Conservation (phyloP, 2,329 filamentous ascomycete species). For the Xylaria sp. region DNA sequence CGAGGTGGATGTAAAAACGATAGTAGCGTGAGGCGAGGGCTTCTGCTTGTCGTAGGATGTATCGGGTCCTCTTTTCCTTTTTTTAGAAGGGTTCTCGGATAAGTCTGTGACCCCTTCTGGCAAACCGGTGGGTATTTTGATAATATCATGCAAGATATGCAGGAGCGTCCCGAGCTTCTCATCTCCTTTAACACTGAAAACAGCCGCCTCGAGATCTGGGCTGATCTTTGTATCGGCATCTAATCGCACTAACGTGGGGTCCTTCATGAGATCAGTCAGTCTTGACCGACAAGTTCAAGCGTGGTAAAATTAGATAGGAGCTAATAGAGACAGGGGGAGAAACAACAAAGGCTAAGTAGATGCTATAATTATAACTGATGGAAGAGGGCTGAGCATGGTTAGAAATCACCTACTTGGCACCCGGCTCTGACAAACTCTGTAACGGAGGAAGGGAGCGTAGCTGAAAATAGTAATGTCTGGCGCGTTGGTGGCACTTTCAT, state of each 20-base stretch:
- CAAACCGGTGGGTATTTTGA: slow-evolving; percentile 82
- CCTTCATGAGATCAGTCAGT: slow-evolving; percentile 69
- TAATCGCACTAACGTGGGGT: slow-evolving; percentile 87
- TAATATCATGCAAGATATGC: slow-evolving; percentile 88
- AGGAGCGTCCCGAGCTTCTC: slow-evolving; percentile 95
- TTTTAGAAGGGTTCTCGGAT: slow-evolving; percentile 66
- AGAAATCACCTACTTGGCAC: slow-evolving; percentile 33
- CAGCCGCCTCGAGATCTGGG: slow-evolving; percentile 92
- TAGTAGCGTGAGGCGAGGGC: slow-evolving; percentile 90
- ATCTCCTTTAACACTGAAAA: slow-evolving; percentile 89
- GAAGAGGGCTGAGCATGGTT: not conserved
- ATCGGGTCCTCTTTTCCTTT: slow-evolving; percentile 73
- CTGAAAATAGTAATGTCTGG: slow-evolving; percentile 94
- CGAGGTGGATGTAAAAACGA: slow-evolving; percentile 75
- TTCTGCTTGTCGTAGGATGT: slow-evolving; percentile 69
- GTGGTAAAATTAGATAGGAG: not conserved
- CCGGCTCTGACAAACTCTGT: slow-evolving; percentile 97
- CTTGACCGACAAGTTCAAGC: not conserved
- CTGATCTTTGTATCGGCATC: slow-evolving; percentile 97
- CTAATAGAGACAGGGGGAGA: not conserved
- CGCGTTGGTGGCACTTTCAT: slow-evolving; percentile 74
- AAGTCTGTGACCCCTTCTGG: slow-evolving; percentile 61
- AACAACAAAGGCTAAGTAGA: not conserved
- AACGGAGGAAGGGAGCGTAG: slow-evolving; percentile 90
- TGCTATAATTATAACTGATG: not conserved